Conservation (phyloP, 2,329 filamentous ascomycete genomes). For the Cadophora sp. region DNA sequence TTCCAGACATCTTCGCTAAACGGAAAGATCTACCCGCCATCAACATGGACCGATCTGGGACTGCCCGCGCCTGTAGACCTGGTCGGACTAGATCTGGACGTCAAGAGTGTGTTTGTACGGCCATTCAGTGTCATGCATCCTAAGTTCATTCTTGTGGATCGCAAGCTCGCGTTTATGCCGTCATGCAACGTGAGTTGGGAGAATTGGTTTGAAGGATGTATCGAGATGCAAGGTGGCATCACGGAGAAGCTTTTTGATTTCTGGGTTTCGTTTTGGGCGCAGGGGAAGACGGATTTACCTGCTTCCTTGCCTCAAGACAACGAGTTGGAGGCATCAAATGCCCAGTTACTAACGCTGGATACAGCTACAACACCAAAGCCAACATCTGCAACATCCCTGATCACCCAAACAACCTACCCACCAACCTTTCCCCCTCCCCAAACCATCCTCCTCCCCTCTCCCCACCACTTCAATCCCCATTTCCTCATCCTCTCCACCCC, state of each 20-base stretch:
- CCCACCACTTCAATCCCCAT: slow-evolving; percentile 53
- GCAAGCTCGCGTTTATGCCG: slow-evolving; percentile 69
- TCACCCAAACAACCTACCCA: slow-evolving; percentile 22
- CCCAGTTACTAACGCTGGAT: neutral
- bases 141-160: slow-evolving; percentile 80
- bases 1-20: slow-evolving; percentile 69
- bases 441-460: slow-evolving; percentile 74
- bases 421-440: slow-evolving; percentile 45
- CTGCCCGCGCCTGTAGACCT: slow-evolving; percentile 62
- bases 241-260: slow-evolving; percentile 70
- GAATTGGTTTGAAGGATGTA: slow-evolving; percentile 82
- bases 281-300: slow-evolving; percentile 32
- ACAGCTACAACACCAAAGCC: neutral
- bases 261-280: slow-evolving; percentile 72
- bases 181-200: slow-evolving; percentile 88
- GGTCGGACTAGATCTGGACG: slow-evolving; percentile 67
- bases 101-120: slow-evolving; percentile 80
- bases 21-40: slow-evolving; percentile 66
- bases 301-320: slow-evolving; percentile 9
- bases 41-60: slow-evolving; percentile 65
- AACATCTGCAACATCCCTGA: slow-evolving; percentile 6
- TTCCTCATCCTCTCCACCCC: slow-evolving; percentile 25
- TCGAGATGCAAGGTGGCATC: slow-evolving; percentile 68
- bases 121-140: slow-evolving; percentile 89
- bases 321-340: neutral